Evolutionary conservation across 2,329 filamentous ascomycete species (phyloP).

Genomic region (Trichoderma semiorbis): DNA sequence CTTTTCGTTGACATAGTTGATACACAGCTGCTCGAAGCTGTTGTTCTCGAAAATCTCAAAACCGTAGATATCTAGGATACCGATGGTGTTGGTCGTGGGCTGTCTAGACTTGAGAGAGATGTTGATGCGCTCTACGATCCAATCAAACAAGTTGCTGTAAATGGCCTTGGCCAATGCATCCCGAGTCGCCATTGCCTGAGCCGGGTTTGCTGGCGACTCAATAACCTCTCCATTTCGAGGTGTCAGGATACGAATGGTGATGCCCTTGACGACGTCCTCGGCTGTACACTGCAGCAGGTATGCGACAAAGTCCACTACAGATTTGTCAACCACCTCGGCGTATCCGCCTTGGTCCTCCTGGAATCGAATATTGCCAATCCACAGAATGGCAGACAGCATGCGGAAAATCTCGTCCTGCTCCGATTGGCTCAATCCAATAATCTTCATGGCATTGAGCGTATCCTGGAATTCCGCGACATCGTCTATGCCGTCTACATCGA

Average conservation of each 20-base stretch:
- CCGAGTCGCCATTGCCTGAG: constrained; percentile 80
- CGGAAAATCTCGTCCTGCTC: constrained; percentile 97
- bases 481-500: constrained; percentile 91
- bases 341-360: constrained; percentile 85
- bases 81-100: constrained; percentile 76
- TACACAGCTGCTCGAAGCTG: constrained; percentile 97
- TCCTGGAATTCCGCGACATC: constrained; percentile 86
- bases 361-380: constrained; percentile 94
- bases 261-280: constrained; percentile 74
- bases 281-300: constrained; percentile 88
- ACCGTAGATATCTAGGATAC: constrained; percentile 97
- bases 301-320: constrained; percentile 89
- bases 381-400: constrained; percentile 86
- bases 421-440: constrained; percentile 81
- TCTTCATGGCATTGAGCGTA: constrained; percentile 88
- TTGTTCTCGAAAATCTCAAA: constrained; percentile 99
- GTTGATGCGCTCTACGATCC: constrained; percentile 94
- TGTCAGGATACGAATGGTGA: constrained; percentile 83
- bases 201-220: constrained; percentile 75
- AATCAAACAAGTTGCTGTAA: constrained; percentile 96
- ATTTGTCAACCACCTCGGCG: constrained; percentile 80
- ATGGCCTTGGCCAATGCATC: constrained; percentile 94
- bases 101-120: constrained; percentile 78
- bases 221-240: constrained; percentile 64
- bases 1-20: constrained; percentile 99